Percentiles rank a stretch among this genome's conserved stretches.
Conservation (phyloP, 257 asterid genomes). For the Euphrasia confusa region DNA sequence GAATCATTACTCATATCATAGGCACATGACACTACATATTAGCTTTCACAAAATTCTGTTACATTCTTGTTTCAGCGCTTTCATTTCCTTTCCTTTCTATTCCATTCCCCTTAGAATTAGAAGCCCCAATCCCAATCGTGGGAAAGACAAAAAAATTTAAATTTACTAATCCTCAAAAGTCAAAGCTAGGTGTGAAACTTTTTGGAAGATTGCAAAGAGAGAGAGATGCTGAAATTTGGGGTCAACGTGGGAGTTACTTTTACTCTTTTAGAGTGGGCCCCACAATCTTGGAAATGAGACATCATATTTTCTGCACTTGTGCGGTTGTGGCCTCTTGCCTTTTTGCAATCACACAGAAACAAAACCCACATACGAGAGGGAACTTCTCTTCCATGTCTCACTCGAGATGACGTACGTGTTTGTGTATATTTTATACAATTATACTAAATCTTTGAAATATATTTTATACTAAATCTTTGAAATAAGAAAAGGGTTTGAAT, state of each 20-base stretch:
- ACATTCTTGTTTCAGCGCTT: constrained; percentile 35
- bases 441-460: too few relatives aligned
- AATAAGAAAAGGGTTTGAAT: too few relatives aligned
- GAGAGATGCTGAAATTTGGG: constrained; percentile 18
- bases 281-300: constrained; percentile 28
- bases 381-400: constrained; percentile 1
- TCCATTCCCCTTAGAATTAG: constrained; percentile 11
- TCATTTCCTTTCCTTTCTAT: constrained; percentile 29
- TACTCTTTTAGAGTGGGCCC: constrained; percentile 27
- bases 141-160: constrained; percentile 27
- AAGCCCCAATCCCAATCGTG: constrained; percentile 19
- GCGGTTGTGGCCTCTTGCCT: not conserved
- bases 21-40: constrained; percentile 21
- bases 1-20: not conserved
- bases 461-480: too few relatives aligned
- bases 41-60: not conserved
- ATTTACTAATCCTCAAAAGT: constrained; percentile 30
- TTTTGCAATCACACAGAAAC: not conserved
- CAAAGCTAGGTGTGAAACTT: constrained; percentile 32
- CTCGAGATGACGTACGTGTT: not conserved
- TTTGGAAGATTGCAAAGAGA: constrained; percentile 7
- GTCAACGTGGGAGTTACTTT: constrained; percentile 39
- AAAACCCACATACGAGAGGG: not conserved
- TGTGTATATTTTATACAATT: too few relatives aligned
- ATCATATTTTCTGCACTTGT: constrained; percentile 16